Conservation (phyloP, 139 green algal species). For the Chlamydomonas sphaeroides region DNA sequence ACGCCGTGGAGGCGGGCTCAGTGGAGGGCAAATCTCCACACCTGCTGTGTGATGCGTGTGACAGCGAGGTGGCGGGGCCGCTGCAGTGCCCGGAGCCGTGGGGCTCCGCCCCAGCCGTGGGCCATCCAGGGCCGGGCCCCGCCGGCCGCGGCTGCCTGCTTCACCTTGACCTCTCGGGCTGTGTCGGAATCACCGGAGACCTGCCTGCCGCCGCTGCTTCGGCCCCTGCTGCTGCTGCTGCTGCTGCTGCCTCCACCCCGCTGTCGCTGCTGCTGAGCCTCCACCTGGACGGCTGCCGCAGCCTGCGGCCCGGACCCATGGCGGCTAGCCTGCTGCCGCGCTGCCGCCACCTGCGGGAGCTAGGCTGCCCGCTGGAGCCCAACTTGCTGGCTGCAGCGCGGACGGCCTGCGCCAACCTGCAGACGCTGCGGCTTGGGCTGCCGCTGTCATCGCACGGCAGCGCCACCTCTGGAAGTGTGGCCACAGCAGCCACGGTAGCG, state of each 20-base stretch:
- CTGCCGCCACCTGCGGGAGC: neutral
- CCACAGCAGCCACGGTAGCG: too few species aligned
- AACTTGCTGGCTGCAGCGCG: neutral
- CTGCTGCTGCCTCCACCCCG: too few species aligned
- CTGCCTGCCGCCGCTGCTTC: neutral
- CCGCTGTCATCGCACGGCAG: too few species aligned
- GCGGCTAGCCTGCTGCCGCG: neutral
- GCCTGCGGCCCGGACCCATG: neutral
- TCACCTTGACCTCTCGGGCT: slow-evolving; percentile 3
- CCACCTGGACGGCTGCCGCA: neutral
- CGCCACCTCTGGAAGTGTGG: too few species aligned
- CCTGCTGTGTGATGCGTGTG: neutral
- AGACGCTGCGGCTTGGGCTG: neutral
- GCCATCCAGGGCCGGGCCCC: too few species aligned
- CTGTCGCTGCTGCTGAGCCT: neutral
- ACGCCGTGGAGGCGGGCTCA: neutral
- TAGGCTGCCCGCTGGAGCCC: neutral
- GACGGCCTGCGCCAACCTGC: neutral
- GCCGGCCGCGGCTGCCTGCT: neutral
- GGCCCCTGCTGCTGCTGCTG: neutral
- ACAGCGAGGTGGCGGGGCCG: neutral
- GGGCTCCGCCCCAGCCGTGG: neutral
- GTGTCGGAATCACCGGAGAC: neutral
- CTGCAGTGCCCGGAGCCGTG: neutral
- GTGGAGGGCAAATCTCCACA: too few species aligned